Evolutionary conservation across 23 red algal genomes (phyloP).

Genomic region (Gracilaria caudata): DNA sequence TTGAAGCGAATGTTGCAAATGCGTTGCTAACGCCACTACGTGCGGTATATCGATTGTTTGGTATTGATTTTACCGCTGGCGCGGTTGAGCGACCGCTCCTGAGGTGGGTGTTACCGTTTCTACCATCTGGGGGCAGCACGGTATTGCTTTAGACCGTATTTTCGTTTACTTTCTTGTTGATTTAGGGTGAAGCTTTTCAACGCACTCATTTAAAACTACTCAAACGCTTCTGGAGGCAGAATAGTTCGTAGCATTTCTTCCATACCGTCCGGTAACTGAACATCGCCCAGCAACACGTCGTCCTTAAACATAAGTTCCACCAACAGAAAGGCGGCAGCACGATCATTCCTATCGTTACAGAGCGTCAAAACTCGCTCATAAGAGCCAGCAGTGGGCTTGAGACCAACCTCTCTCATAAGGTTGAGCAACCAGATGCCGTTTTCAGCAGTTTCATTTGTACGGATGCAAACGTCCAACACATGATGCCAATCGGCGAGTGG

Average conservation of each 20-base stretch:
- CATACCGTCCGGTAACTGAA: conserved; percentile 61
- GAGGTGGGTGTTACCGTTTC: neutral
- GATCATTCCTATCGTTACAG: conserved; percentile 33
- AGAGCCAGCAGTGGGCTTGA: conserved; percentile 35
- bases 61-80: neutral
- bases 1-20: conserved; percentile 39
- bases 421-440: conserved; percentile 59
- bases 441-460: conserved; percentile 12
- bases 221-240: conserved; percentile 82
- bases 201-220: neutral
- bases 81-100: neutral
- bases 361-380: conserved; percentile 66
- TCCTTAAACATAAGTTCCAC: conserved; percentile 77
- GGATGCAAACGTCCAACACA: conserved; percentile 33
- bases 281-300: conserved; percentile 71
- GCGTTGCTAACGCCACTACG: conserved; percentile 60
- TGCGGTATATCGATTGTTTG: neutral
- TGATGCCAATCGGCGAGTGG: conserved; percentile 52
- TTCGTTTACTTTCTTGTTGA: neutral
- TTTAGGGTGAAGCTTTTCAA: neutral
- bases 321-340: conserved; percentile 50
- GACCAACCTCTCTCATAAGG: conserved; percentile 43
- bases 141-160: neutral
- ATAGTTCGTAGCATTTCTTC: conserved; percentile 69
- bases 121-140: neutral